phyloP scores from a whole-genome alignment of 2,329 filamentous ascomycete species.

The Penicillium sumatraense region DNA sequence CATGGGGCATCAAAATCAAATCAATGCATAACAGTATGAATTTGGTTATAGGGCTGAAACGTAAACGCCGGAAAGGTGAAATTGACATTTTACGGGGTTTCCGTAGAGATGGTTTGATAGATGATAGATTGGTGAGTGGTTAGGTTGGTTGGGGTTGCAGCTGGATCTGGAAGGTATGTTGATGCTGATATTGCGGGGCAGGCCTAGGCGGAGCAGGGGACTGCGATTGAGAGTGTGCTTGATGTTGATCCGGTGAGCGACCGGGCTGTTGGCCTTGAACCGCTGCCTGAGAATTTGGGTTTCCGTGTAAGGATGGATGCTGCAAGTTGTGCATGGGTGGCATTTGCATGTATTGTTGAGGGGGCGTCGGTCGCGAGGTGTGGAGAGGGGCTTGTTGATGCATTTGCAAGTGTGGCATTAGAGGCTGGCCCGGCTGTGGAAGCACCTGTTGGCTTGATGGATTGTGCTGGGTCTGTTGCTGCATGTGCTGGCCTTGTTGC shows the following conservation, averaged over 20 bases:
- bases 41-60: not conserved
- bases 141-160: constrained; percentile 28
- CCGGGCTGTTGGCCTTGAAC: constrained; percentile 18
- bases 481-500: not conserved
- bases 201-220: constrained; percentile 25
- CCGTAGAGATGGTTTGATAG: not conserved
- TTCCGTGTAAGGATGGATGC: constrained; percentile 15
- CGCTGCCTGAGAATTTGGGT: constrained; percentile 9
- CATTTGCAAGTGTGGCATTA: constrained; percentile 30
- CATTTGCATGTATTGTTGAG: constrained; percentile 28
- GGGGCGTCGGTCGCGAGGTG: constrained; percentile 17
- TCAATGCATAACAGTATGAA: constrained; percentile 5
- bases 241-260: constrained; percentile 17
- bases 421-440: constrained; percentile 18
- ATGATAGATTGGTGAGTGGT: not conserved
- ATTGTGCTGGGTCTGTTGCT: constrained; percentile 16
- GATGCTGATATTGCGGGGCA: constrained; percentile 31
- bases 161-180: constrained; percentile 32
- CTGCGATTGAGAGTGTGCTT: constrained; percentile 16
- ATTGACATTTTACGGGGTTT: not conserved
- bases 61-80: constrained; percentile 5
- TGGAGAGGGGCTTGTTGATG: constrained; percentile 26
- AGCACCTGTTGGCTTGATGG: constrained; percentile 13
- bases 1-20: constrained; percentile 5
- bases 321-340: constrained; percentile 29